Evolutionary conservation across 73 alveolate species (phyloP).

Genomic region (Symbiodinium pilosum): DNA sequence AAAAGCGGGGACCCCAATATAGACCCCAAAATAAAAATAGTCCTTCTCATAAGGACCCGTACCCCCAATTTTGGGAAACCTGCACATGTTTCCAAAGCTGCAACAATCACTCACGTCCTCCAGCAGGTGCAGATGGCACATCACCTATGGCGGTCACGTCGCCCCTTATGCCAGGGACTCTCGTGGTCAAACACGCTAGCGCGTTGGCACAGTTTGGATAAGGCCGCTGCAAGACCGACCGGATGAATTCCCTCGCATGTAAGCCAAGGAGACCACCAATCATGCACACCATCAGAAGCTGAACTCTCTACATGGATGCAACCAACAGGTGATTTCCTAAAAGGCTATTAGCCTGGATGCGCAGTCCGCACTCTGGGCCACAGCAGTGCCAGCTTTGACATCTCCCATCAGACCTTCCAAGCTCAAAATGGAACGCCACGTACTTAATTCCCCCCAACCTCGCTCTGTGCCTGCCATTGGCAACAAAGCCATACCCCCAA

Average conservation of each 20-base stretch:
- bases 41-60: too few relatives aligned
- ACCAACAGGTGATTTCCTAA: too few relatives aligned
- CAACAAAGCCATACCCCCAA: constrained; percentile 65
- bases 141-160: neutral
- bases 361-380: constrained; percentile 39
- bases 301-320: too few relatives aligned
- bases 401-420: constrained; percentile 43
- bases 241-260: neutral
- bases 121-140: neutral
- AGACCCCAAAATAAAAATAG: too few relatives aligned
- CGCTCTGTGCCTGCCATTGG: constrained; percentile 50
- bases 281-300: too few relatives aligned
- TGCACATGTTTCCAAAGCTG: too few relatives aligned
- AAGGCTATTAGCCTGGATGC: constrained; percentile 93
- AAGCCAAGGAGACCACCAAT: too few relatives aligned
- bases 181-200: too few relatives aligned
- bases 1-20: too few relatives aligned
- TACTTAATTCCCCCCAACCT: neutral
- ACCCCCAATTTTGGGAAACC: too few relatives aligned
- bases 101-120: neutral
- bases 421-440: neutral
- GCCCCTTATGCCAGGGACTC: neutral
- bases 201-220: neutral
- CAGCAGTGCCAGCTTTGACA: constrained; percentile 46
- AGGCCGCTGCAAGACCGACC: neutral